Evolutionary conservation across 1,284 basidiomycete genomes (phyloP).

Genomic region (Ustilago loliicola): DNA sequence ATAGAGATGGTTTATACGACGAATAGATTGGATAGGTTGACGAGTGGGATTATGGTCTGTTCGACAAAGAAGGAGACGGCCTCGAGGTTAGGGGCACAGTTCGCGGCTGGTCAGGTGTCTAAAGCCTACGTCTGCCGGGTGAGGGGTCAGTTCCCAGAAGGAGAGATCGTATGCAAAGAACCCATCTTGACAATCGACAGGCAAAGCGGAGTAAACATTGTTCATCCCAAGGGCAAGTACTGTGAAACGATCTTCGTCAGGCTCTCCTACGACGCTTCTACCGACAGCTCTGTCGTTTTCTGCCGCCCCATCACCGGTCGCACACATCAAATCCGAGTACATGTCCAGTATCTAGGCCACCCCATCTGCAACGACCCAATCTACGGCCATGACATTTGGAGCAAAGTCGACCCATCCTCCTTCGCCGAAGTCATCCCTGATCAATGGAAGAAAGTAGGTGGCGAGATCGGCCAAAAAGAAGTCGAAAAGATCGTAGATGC

Average conservation of each 20-base stretch:
- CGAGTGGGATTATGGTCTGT: constrained; percentile 95
- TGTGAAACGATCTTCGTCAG: constrained; percentile 91
- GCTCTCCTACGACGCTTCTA: constrained; percentile 84
- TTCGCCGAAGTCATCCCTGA: constrained; percentile 60
- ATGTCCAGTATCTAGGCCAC: constrained; percentile 92
- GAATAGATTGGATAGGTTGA: constrained; percentile 93
- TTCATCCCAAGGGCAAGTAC: constrained; percentile 72
- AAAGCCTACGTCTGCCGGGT: constrained; percentile 67
- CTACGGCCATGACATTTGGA: constrained; percentile 70
- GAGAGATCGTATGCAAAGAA: constrained; percentile 84
- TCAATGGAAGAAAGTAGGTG: constrained; percentile 63
- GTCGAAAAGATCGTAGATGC: constrained; percentile 66
- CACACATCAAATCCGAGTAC: constrained; percentile 96
- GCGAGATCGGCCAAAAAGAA: constrained; percentile 61
- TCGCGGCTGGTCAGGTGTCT: constrained; percentile 79
- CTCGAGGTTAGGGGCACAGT: constrained; percentile 74
- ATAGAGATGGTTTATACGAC: constrained; percentile 87
- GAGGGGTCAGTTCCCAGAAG: constrained; percentile 73
- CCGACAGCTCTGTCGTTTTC: constrained; percentile 87
- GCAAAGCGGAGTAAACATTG: constrained; percentile 94
- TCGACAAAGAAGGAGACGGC: constrained; percentile 83
- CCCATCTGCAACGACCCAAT: constrained; percentile 80
- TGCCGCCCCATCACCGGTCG: constrained; percentile 75
- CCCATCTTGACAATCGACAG: constrained; percentile 92
- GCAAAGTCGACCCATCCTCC: constrained; percentile 50